Evolutionary conservation across 1,284 basidiomycete species (phyloP), one percentile per base, ranked within the genome.

Genomic region (Marasmius sp.): DNA sequence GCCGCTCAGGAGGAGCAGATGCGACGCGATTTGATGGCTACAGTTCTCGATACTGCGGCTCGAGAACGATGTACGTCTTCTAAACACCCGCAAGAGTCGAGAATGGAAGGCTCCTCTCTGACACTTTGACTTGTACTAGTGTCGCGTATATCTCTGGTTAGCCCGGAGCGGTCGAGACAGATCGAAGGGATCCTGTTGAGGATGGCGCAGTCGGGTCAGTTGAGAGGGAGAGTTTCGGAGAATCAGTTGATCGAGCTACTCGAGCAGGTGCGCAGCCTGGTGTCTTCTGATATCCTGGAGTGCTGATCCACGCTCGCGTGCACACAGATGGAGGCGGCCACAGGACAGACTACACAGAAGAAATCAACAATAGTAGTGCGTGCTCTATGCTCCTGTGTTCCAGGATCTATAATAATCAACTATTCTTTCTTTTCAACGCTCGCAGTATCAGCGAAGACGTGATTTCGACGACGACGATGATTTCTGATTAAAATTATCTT

Each of bases 121-220:
- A 53, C 45, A 27, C 38, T 39, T 43, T 57, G 9, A 16, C 27
- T 64, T 20, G 50, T 57, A 18, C 18, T 69, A 94, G 92, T 94
- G 64, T 93, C 95, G 3, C 88, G 97, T 52, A 98, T 99, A 72
- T 86, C 92, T 3, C 86, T 99, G 38, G 97, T 98, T 63, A 93
- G 95, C 70, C 93, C 95, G 0, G 88, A 93, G 61, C 84, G 95
- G 71, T 92, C 95, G 6, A 81, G 85, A 61, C 89, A 95, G 73
- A 95, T 98, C 67, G 93, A 97, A 75, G 84, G 83, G 12, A 86
- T 97, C 61, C 80, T 99, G 49, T 72, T 95, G 41, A 85, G 93
- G 48, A 96, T 98, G 94, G 95, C 92, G 7, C 94, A 96, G 75
- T 84, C 86, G 1, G 95, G 96, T n/a, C 95, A 98, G 75, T 79